Evolutionary conservation across 306 rosid genomes (phyloP), one percentile per base, ranked within the genome.

Genomic region (Malus fusca): DNA sequence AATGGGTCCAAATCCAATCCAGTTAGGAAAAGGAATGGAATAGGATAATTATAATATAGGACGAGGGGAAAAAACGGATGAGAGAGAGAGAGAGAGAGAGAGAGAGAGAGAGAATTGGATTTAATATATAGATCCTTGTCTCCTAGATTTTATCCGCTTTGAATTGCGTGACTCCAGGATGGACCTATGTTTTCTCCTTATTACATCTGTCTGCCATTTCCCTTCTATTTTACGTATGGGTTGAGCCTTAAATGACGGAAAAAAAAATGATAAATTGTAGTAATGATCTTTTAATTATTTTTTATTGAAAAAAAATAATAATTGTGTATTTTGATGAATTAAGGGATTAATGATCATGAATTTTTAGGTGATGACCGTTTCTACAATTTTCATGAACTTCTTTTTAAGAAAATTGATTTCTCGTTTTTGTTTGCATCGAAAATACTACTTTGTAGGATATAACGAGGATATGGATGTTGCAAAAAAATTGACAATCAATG

Each of bases 121-220:
- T 62, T 22, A 37, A 37, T 37, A 37, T 2, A n/a, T 51, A 40
- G 66, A 62, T 72, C 75, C 44, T 58, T 40, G 63, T 52, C 73
- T 23, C 28, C 73, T 48, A 3, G 5, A 31, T 60, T 76, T 80
- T 62, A 75, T 80, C 77, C 79, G 48, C 77, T 62, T 77, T 23
- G 28, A 22, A 14, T n/a, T 79, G 48, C 73, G 25, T 25, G 33
- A 33, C 76, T 5, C 21, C 6, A 46, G 7, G 0, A 52, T 7
- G n/a, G 63, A 11, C 71, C 43, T 48, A 9, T 4, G 13, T 59
- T 59, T 79, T 10, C 11, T 26, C 65, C 0, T 19, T 31, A 55
- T 65, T 81, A 71, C 84, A 4, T 66, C 62, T 4, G 4, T 6
- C 15, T 76, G 60, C 77, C 84, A 81, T 17, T 31, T 31, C 5